Percentiles rank a stretch among this genome's conserved stretches.
Conservation (phyloP, 2,329 filamentous ascomycete genomes). For the Fusarium musae region DNA sequence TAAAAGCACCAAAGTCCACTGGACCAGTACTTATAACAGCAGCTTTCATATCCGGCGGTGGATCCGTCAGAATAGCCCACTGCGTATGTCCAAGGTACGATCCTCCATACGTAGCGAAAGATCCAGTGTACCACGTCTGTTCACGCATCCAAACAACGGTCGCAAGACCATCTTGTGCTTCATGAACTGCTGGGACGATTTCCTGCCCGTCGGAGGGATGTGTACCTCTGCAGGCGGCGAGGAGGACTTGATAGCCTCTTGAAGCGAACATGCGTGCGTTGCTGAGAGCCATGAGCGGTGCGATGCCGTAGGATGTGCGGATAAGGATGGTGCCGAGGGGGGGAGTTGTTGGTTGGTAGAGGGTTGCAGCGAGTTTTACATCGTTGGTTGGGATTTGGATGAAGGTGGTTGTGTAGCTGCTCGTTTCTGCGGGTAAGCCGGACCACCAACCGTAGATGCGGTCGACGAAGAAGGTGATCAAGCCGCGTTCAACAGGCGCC, state of each 20-base stretch:
- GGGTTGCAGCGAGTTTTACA: not conserved
- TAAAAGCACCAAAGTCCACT: not conserved
- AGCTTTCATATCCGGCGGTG: not conserved
- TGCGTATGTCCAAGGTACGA: not conserved
- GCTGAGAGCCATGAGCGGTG: not conserved
- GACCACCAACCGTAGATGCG: not conserved
- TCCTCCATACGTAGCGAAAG: not conserved
- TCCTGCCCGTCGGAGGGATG: not conserved
- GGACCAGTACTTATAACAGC: not conserved
- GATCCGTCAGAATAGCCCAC: not conserved
- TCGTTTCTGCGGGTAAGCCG: not conserved
- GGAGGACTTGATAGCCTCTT: not conserved
- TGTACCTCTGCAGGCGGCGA: not conserved
- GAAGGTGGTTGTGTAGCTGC: not conserved
- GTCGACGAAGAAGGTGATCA: not conserved
- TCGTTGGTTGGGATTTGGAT: not conserved
- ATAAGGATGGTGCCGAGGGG: not conserved
- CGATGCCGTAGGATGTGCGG: not conserved
- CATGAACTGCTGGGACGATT: accelerated
- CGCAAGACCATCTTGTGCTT: not conserved
- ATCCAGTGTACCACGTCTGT: not conserved
- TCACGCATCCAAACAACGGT: not conserved
- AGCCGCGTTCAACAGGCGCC: not conserved
- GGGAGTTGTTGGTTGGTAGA: not conserved
- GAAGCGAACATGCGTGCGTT: not conserved